Evolutionary conservation across 1,284 basidiomycete genomes (phyloP).

Genomic region (Microbotryum saponariae): DNA sequence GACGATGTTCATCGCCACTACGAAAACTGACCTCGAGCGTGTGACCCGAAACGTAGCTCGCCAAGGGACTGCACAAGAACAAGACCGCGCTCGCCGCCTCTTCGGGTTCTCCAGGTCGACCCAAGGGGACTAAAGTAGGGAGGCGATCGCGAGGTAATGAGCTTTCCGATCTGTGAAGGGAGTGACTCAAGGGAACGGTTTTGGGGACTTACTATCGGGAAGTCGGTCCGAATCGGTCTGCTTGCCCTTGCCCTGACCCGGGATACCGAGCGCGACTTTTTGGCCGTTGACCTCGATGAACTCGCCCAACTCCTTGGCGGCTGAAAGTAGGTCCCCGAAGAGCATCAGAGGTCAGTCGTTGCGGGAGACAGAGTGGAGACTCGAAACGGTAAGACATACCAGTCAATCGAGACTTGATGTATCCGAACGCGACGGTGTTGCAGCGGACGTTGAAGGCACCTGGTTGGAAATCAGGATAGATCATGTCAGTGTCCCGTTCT

Average conservation of each 20-base stretch:
- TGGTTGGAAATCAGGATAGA: neutral
- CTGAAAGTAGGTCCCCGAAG: too few relatives aligned
- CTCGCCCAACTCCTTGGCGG: slow-evolving; percentile 64
- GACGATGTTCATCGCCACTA: too few relatives aligned
- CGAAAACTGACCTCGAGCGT: slow-evolving; percentile 55
- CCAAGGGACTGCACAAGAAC: slow-evolving; percentile 54
- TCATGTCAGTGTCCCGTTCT: too few relatives aligned
- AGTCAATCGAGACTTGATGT: slow-evolving; percentile 52
- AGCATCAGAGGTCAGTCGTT: too few relatives aligned
- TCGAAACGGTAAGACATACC: too few relatives aligned
- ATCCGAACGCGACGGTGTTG: slow-evolving; percentile 71
- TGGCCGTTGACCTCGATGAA: slow-evolving; percentile 73
- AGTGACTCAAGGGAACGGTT: neutral
- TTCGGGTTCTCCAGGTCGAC: slow-evolving; percentile 63
- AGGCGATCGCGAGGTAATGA: neutral
- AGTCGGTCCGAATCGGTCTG: slow-evolving; percentile 14
- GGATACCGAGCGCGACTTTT: slow-evolving; percentile 50
- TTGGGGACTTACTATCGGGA: slow-evolving; percentile 8
- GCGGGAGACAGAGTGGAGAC: too few relatives aligned
- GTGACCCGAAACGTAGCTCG: slow-evolving; percentile 71
- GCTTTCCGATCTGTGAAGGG: neutral
- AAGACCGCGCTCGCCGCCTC: slow-evolving; percentile 57
- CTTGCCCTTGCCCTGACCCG: slow-evolving; percentile 7
- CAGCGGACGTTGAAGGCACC: slow-evolving; percentile 61
- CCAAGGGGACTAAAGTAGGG: slow-evolving; percentile 52